phyloP scores from a whole-genome alignment of 805 yeast species.

The Sungouiella thailandica region DNA sequence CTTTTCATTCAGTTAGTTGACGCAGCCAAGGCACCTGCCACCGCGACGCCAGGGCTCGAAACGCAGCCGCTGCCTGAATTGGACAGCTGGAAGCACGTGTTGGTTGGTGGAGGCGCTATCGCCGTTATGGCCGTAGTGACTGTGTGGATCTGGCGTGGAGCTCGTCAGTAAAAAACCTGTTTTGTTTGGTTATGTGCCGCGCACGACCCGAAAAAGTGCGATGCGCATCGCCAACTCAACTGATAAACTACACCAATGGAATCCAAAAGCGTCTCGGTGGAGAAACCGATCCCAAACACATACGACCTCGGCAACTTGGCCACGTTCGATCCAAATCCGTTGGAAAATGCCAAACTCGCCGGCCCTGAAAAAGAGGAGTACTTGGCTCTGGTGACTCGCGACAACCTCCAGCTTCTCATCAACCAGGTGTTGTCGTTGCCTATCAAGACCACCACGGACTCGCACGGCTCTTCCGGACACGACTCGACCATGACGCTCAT shows the following conservation, averaged over 20 bases:
- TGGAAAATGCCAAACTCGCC: conserved; percentile 57
- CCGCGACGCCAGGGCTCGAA: conserved; percentile 67
- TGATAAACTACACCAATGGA: conserved; percentile 9
- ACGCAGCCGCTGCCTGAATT: conserved; percentile 53
- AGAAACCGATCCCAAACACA: conserved; percentile 82
- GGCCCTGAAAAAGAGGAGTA: conserved; percentile 58
- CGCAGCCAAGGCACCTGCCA: conserved; percentile 75
- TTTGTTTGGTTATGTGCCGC: conserved; percentile 1
- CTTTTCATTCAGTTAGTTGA: conserved; percentile 82
- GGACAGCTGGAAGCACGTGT: conserved; percentile 47
- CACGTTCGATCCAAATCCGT: conserved; percentile 83
- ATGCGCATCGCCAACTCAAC: conserved; percentile 18
- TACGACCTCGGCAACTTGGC: conserved; percentile 90
- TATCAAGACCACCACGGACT: conserved; percentile 77
- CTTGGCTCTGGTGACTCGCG: conserved; percentile 69
- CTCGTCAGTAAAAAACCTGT: conserved; percentile 5
- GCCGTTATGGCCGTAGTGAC: conserved; percentile 61
- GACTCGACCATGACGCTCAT: conserved; percentile 77
- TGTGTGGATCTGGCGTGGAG: conserved; percentile 55
- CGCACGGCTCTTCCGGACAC: conserved; percentile 55
- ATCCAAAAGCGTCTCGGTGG: conserved; percentile 76
- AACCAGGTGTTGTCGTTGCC: conserved; percentile 91
- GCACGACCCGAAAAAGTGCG: conserved; percentile 7
- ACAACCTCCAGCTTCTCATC: conserved; percentile 84
- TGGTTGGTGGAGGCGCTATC: conserved; percentile 66